Evolutionary conservation across 371 early-diverging fungal species (phyloP).

Genomic region (Zopfochytrium polystomum): DNA sequence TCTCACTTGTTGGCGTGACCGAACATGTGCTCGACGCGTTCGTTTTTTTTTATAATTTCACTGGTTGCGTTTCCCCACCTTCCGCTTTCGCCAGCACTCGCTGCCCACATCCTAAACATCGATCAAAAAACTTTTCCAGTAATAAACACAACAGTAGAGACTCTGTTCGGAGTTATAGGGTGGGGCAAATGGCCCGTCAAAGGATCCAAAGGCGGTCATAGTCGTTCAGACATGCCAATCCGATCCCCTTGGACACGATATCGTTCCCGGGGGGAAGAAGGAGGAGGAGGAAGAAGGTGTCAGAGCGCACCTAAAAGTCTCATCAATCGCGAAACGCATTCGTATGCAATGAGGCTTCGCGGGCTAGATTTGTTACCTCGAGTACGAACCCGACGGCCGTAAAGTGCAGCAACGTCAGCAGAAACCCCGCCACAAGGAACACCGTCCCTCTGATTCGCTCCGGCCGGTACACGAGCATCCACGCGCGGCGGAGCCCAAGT

Average conservation of each 20-base stretch:
- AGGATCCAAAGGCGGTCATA: constrained; percentile 9
- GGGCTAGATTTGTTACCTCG: constrained; percentile 17
- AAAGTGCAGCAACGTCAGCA: constrained; percentile 8
- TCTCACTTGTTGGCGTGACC: neutral
- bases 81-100: too few relatives aligned
- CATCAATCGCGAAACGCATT: neutral
- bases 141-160: too few relatives aligned
- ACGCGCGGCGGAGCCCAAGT: neutral
- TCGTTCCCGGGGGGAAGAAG: too few relatives aligned
- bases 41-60: neutral
- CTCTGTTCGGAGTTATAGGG: too few relatives aligned
- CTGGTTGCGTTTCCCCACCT: too few relatives aligned
- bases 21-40: neutral
- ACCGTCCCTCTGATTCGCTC: constrained; percentile 9
- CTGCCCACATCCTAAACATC: too few relatives aligned
- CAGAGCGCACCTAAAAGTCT: neutral
- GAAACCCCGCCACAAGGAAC: constrained; percentile 12
- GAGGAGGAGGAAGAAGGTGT: too few relatives aligned
- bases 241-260: neutral
- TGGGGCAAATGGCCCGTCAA: too few relatives aligned
- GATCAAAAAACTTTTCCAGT: too few relatives aligned
- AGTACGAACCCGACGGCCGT: constrained; percentile 7
- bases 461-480: constrained; percentile 13
- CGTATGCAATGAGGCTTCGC: too few relatives aligned
- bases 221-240: constrained; percentile 1